These are phyloP conservation scores for Kockovaella imperatae DNA, from an alignment of 768 basidiomycete species.

Conservation along the genomic window DNA sequence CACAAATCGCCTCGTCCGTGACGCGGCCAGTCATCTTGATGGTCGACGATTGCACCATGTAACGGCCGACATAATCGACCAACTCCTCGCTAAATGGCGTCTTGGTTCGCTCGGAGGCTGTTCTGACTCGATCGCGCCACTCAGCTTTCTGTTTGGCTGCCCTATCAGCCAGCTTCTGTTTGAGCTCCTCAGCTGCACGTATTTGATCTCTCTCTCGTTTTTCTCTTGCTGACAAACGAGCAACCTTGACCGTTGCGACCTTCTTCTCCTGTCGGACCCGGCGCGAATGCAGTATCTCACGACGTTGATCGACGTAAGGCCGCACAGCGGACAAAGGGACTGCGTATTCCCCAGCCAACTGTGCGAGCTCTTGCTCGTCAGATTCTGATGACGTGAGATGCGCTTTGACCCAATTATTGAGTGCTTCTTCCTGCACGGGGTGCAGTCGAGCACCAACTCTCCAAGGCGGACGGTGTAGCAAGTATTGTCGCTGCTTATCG, in stretches of 20 bases:
- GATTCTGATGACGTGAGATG: no score
- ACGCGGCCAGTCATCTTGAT: conserved; percentile 4
- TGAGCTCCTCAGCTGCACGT: conserved; percentile 12
- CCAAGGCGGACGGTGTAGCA: neutral
- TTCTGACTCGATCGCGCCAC: conserved; percentile 21
- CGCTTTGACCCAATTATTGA: neutral
- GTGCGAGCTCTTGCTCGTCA: neutral
- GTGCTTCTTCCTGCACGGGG: neutral
- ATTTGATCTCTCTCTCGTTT: conserved; percentile 1
- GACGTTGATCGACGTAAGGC: neutral
- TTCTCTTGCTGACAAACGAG: no score
- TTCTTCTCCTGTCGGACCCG: neutral
- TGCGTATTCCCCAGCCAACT: neutral
- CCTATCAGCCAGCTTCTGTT: conserved; percentile 19
- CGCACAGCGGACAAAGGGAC: neutral
- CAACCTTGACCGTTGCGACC: no score
- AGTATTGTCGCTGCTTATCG: neutral
- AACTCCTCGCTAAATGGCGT: conserved; percentile 9
- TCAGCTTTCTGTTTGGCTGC: conserved; percentile 6
- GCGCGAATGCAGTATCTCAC: neutral
- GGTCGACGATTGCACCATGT: conserved; percentile 8
- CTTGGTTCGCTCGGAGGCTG: conserved; percentile 2
- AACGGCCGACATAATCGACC: conserved; percentile 15
- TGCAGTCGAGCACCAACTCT: neutral
- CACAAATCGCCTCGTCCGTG: conserved; percentile 12